Percentiles rank a stretch among this genome's conserved stretches.
Conservation (phyloP, 1,284 basidiomycete species). For the Melampsora larici-populina region DNA sequence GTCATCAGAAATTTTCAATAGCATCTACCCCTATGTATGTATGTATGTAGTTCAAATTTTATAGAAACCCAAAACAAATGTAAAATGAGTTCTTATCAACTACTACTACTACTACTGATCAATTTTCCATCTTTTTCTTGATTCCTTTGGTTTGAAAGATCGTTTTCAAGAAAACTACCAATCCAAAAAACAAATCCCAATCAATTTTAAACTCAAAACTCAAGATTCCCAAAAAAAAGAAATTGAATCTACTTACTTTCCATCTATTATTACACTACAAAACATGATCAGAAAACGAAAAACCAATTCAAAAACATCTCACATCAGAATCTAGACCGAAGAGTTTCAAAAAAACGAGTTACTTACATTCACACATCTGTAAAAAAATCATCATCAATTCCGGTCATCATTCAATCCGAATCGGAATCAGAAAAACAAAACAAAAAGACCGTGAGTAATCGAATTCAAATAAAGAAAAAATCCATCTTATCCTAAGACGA, state of each 20-base stretch:
- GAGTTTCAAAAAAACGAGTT: too few relatives aligned
- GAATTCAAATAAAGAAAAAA: neutral
- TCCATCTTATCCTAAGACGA: neutral
- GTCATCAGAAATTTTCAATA: too few relatives aligned
- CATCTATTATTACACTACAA: constrained; percentile 12
- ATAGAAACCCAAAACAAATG: too few relatives aligned
- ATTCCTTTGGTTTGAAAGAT: too few relatives aligned
- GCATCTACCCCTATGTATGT: too few relatives aligned
- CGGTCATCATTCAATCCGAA: neutral
- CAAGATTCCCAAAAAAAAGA: neutral
- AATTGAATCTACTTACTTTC: neutral
- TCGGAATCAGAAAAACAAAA: neutral
- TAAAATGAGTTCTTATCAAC: too few relatives aligned
- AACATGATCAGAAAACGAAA: neutral
- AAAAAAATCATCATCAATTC: neutral
- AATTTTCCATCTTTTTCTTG: too few relatives aligned
- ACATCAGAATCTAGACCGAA: too few relatives aligned
- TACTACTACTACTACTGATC: too few relatives aligned
- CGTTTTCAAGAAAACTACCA: neutral
- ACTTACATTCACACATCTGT: constrained; percentile 14
- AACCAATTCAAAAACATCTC: too few relatives aligned
- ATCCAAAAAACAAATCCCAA: neutral
- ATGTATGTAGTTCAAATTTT: too few relatives aligned
- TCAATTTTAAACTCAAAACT: too few relatives aligned
- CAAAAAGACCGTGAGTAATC: neutral